phyloP scores from a whole-genome alignment of 2,329 filamentous ascomycete genomes.

The Trichoderma endophyticum region DNA sequence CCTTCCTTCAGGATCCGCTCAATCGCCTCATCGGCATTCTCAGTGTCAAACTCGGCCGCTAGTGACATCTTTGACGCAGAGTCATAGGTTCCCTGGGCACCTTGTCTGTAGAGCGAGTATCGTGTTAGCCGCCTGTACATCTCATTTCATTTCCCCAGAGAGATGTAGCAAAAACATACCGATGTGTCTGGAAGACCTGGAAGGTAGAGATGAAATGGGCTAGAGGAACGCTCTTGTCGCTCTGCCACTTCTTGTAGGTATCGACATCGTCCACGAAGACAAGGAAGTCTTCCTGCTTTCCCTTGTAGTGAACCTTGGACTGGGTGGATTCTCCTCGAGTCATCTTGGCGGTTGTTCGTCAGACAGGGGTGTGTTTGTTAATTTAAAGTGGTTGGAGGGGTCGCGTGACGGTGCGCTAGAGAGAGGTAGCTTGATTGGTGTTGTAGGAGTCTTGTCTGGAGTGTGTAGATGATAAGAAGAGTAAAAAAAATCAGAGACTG shows the following conservation, averaged over 20 bases:
- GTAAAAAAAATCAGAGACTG: neutral
- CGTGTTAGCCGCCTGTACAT: constrained; percentile 19
- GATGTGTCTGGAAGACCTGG: constrained; percentile 86
- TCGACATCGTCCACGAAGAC: constrained; percentile 59
- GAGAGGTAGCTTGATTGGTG: constrained; percentile 17
- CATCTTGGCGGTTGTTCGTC: constrained; percentile 47
- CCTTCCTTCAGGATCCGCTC: constrained; percentile 78
- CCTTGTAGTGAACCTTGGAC: constrained; percentile 84
- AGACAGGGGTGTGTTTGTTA: constrained; percentile 13
- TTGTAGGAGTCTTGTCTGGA: neutral
- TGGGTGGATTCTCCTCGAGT: constrained; percentile 66
- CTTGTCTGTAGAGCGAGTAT: constrained; percentile 59
- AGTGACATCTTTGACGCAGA: constrained; percentile 70
- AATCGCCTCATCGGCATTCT: constrained; percentile 75
- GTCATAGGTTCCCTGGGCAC: constrained; percentile 76
- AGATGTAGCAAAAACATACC: constrained; percentile 54
- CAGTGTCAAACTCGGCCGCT: constrained; percentile 83
- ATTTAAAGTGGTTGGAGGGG: neutral
- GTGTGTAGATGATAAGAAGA: neutral
- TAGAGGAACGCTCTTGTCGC: constrained; percentile 73
- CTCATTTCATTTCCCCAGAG: too few species aligned
- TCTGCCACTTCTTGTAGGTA: constrained; percentile 75
- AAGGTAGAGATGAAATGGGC: constrained; percentile 82
- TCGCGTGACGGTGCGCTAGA: constrained; percentile 17
- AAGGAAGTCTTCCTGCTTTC: constrained; percentile 57